phyloP scores from a whole-genome alignment of 768 basidiomycete genomes.

The Vishniacozyma victoriae region DNA sequence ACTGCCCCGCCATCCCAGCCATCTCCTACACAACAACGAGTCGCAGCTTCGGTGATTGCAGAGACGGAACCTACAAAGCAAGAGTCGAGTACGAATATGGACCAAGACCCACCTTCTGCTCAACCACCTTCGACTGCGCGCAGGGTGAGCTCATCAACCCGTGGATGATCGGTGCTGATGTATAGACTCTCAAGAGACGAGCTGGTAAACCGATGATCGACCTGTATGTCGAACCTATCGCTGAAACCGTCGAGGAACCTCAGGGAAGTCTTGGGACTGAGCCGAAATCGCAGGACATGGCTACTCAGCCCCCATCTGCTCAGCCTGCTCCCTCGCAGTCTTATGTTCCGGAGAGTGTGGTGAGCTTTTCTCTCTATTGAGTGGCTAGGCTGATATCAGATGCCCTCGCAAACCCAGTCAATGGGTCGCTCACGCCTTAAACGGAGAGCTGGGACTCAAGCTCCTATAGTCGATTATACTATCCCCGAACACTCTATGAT shows the following conservation, averaged over 20 bases:
- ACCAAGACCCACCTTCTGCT: too few relatives aligned
- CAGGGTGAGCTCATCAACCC: too few relatives aligned
- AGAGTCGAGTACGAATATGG: too few relatives aligned
- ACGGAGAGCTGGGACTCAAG: conserved; percentile 19
- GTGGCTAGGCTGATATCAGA: background rate
- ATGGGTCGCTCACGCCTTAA: conserved; percentile 13
- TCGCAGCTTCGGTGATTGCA: too few relatives aligned
- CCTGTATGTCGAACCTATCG: background rate
- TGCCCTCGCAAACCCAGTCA: background rate
- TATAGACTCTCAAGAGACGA: conserved; percentile 19
- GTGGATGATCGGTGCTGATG: too few relatives aligned
- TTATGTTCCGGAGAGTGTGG: conserved; percentile 7
- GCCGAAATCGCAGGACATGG: conserved; percentile 1
- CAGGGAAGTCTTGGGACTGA: background rate
- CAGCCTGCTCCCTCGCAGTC: conserved; percentile 8
- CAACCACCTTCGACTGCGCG: too few relatives aligned
- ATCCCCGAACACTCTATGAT: background rate
- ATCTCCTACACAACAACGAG: too few relatives aligned
- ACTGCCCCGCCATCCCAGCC: too few relatives aligned
- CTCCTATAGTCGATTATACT: background rate
- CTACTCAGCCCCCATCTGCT: background rate
- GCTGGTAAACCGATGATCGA: conserved; percentile 4
- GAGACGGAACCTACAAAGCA: too few relatives aligned
- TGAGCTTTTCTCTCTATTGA: background rate
- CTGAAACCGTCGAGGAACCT: background rate